Evolutionary conservation across 805 yeast species (phyloP).

Genomic region (Candida nonsorbophila): DNA sequence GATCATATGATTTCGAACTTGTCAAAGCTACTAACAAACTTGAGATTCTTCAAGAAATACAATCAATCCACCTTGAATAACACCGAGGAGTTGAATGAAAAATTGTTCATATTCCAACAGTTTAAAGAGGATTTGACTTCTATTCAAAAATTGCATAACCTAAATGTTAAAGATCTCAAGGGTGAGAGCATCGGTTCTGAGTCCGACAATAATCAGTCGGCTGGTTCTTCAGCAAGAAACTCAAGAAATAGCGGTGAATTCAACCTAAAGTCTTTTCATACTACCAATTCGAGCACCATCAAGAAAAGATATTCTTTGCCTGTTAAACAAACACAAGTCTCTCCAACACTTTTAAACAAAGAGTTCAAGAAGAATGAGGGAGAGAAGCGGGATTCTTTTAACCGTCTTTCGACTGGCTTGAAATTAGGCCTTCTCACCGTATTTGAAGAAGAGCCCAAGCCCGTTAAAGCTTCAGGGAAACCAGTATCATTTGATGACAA

Average conservation of each 20-base stretch:
- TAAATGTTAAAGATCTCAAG: slow-evolving; percentile 21
- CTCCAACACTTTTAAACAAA: neutral
- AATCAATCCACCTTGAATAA: slow-evolving; percentile 23
- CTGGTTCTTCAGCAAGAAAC: slow-evolving; percentile 14
- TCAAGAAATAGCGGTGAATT: slow-evolving; percentile 15
- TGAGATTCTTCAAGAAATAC: slow-evolving; percentile 33
- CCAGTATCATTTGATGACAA: slow-evolving; percentile 18
- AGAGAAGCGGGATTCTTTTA: neutral
- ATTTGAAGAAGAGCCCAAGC: slow-evolving; percentile 19
- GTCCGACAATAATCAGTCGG: slow-evolving; percentile 8
- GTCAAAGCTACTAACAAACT: slow-evolving; percentile 25
- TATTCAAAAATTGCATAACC: slow-evolving; percentile 25
- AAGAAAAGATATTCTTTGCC: slow-evolving; percentile 22
- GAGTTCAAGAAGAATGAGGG: too few species aligned
- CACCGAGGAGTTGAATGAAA: slow-evolving; percentile 30
- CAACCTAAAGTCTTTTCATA: slow-evolving; percentile 32
- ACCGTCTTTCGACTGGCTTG: slow-evolving; percentile 29
- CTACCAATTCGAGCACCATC: slow-evolving; percentile 11
- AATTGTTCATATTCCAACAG: slow-evolving; percentile 29
- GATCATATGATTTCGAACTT: slow-evolving; percentile 23
- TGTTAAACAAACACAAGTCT: neutral
- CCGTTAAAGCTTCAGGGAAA: neutral
- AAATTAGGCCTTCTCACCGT: slow-evolving; percentile 35
- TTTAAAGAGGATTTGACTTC: slow-evolving; percentile 25
- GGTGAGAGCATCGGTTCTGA: slow-evolving; percentile 9